A percentile compares a stretch with the other conserved stretches of the same genome.
phyloP scores from a whole-genome alignment of 2,329 filamentous ascomycete species.

The Scedosporium dehoogii region DNA sequence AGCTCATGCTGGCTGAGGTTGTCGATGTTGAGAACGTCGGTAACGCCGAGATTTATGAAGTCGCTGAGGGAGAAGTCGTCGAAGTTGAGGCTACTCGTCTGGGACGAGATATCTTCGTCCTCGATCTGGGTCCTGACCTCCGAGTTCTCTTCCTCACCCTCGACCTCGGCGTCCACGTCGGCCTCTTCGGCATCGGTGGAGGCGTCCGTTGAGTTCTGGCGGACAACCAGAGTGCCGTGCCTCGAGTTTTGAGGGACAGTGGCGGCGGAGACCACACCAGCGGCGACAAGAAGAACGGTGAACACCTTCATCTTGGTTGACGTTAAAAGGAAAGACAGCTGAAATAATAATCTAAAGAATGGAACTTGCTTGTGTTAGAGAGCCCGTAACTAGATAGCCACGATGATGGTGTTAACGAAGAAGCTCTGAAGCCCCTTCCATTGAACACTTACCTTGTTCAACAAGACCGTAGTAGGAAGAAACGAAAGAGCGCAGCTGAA shows the following conservation, averaged over 20 bases:
- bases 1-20: conserved; percentile 7
- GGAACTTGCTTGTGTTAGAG: not conserved
- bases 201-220: not conserved
- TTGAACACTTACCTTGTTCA: not conserved
- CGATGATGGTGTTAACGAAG: not conserved
- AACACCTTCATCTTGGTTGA: conserved; percentile 8
- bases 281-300: conserved; percentile 13
- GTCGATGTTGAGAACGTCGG: conserved; percentile 4
- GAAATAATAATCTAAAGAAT: not conserved
- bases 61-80: not conserved
- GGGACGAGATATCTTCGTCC: conserved; percentile 13
- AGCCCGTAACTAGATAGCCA: too few relatives aligned
- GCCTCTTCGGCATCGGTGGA: not conserved
- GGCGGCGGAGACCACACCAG: conserved; percentile 14
- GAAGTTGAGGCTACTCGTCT: conserved; percentile 6
- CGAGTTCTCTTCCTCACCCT: conserved; percentile 2
- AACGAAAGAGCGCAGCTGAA: conserved; percentile 3
- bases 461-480: not conserved
- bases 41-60: conserved; percentile 10
- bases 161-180: not conserved
- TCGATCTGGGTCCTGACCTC: not conserved
- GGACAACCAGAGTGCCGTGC: not conserved
- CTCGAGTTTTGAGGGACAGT: conserved; percentile 9
- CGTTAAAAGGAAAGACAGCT: not conserved
- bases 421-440: not conserved